Percentiles rank a stretch among this genome's conserved stretches.
These are phyloP conservation scores for Pseudogymnoascus sp. DNA, from an alignment of 2,329 filamentous ascomycete genomes.

Conservation along the genomic window DNA sequence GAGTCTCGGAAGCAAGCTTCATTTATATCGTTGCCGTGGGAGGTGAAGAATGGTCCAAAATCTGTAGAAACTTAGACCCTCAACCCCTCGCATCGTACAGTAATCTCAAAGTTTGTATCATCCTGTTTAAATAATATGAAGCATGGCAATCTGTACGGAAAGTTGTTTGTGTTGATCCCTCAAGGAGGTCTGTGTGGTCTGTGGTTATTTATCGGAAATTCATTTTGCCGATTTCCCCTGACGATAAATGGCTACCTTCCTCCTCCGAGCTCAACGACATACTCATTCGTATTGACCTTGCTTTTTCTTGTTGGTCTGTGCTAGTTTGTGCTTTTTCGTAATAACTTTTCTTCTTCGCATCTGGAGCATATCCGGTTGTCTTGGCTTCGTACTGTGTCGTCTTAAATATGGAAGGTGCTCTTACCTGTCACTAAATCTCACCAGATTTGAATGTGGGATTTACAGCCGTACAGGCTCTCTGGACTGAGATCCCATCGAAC, in stretches of 20 bases:
- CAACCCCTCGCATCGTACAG: neutral
- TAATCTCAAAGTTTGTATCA: neutral
- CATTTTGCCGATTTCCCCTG: neutral
- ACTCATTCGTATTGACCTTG: neutral
- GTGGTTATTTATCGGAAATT: neutral
- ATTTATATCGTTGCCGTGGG: neutral
- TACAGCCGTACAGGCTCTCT: slow-evolving; percentile 41
- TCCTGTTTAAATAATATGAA: neutral
- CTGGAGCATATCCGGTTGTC: no score
- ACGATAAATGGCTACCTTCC: neutral
- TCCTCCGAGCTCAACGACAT: neutral
- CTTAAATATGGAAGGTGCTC: no score
- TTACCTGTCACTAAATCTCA: no score
- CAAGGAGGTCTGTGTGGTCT: neutral
- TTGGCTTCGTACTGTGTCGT: no score
- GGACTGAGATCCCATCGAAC: slow-evolving; percentile 44
- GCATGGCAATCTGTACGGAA: neutral
- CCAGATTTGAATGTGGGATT: no score
- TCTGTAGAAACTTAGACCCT: neutral
- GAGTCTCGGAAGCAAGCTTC: neutral
- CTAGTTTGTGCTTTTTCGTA: no score
- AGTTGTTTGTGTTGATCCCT: neutral
- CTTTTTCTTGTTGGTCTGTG: neutral
- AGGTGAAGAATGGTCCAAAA: neutral
- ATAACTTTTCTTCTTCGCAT: no score